These are phyloP conservation scores for Beauveria pseudobassiana DNA, from an alignment of 2,329 filamentous ascomycete genomes.

Conservation along the genomic window DNA sequence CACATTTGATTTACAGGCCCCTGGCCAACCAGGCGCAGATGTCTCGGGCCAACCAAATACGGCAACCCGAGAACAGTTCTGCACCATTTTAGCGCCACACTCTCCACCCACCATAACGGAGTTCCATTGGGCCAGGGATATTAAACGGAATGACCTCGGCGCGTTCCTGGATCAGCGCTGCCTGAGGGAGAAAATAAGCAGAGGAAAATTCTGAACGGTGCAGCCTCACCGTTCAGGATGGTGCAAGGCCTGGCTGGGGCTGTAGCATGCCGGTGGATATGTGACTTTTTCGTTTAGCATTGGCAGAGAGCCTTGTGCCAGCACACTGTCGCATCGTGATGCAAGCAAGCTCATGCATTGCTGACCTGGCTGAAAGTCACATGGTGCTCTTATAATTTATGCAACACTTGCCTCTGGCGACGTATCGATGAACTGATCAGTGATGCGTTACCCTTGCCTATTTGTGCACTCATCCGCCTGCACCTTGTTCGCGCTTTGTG, in stretches of 20 bases:
- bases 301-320: too few relatives aligned
- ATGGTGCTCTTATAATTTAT: not conserved
- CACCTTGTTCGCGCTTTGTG: too few relatives aligned
- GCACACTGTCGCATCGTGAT: too few relatives aligned
- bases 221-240: not conserved
- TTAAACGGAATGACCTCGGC: not conserved
- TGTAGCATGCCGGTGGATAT: not conserved
- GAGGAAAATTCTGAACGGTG: not conserved
- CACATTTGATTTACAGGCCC: not conserved
- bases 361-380: not conserved
- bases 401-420: not conserved
- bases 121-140: not conserved
- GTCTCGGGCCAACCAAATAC: not conserved
- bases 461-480: too few relatives aligned
- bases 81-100: not conserved
- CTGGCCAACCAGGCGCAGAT: not conserved
- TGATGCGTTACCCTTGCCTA: too few relatives aligned
- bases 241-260: not conserved
- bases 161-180: not conserved
- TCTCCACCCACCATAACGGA: not conserved
- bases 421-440: too few relatives aligned
- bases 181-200: not conserved
- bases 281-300: not conserved
- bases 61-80: constrained; percentile 4
- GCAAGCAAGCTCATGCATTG: not conserved